Conservation (phyloP, 2,329 filamentous ascomycete genomes). For the Pestalotiopsis sp. region DNA sequence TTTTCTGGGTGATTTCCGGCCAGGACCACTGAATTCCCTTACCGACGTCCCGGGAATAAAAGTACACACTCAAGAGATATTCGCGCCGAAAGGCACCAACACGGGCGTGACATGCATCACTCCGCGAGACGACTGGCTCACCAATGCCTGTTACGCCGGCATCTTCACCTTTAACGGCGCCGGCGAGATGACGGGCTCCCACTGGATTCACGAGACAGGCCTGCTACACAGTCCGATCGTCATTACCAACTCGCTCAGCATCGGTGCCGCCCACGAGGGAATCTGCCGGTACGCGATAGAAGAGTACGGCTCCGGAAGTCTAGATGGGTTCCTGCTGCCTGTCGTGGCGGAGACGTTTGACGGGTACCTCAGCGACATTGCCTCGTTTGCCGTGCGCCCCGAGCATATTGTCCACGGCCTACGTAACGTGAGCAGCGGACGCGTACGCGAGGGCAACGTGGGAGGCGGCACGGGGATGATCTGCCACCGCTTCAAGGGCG, state of each 20-base stretch:
- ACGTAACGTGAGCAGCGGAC: constrained; percentile 48
- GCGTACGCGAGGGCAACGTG: constrained; percentile 63
- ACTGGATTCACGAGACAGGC: constrained; percentile 66
- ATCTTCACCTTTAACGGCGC: constrained; percentile 66
- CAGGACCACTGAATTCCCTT: constrained; percentile 51
- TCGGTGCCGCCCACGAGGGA: constrained; percentile 62
- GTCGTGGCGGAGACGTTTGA: constrained; percentile 68
- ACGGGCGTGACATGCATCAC: constrained; percentile 55
- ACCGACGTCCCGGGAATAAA: constrained; percentile 54
- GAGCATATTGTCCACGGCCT: constrained; percentile 59
- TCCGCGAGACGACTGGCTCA: constrained; percentile 47
- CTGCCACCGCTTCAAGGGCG: constrained; percentile 68
- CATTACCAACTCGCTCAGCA: constrained; percentile 60
- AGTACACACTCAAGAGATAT: constrained; percentile 47
- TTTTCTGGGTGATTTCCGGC: constrained; percentile 44
- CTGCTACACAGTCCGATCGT: constrained; percentile 61
- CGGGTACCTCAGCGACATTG: constrained; percentile 61
- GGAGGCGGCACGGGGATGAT: constrained; percentile 73
- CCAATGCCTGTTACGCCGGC: constrained; percentile 49
- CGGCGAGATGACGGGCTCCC: constrained; percentile 63
- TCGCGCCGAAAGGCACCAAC: constrained; percentile 39
- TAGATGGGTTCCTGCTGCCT: constrained; percentile 58
- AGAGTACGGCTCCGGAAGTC: constrained; percentile 41
- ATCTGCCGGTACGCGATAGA: constrained; percentile 59
- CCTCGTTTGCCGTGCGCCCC: constrained; percentile 56